phyloP scores from a whole-genome alignment of 2,329 filamentous ascomycete genomes.

The Colletotrichum tamarilloi region DNA sequence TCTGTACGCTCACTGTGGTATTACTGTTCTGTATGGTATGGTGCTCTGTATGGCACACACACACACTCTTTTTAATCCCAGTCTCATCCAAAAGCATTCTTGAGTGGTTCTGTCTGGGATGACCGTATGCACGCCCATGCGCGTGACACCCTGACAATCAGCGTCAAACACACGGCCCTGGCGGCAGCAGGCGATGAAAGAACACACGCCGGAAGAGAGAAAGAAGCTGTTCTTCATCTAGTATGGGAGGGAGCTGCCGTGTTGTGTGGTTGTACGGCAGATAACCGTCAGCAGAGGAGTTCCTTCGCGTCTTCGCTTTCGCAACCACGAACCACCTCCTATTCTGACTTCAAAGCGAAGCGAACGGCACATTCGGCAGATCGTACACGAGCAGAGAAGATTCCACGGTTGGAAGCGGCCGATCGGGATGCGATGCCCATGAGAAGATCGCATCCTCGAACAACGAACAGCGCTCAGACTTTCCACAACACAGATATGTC shows the following conservation, averaged over 20 bases:
- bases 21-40: background rate
- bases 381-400: background rate
- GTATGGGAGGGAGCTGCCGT: background rate
- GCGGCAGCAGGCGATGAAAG: background rate
- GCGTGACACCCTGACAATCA: slow-evolving; percentile 27
- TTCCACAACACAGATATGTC: background rate
- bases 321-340: background rate
- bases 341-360: background rate
- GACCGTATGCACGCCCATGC: slow-evolving; percentile 3
- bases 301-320: background rate
- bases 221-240: background rate
- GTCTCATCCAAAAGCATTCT: slow-evolving; percentile 15
- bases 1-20: background rate
- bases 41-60: background rate
- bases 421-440: slow-evolving; percentile 19
- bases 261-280: background rate
- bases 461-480: background rate
- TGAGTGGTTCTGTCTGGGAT: background rate
- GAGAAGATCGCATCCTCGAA: slow-evolving; percentile 13
- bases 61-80: background rate
- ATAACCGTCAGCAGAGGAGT: background rate
- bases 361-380: background rate
- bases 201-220: background rate
- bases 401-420: slow-evolving; percentile 9
- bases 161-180: slow-evolving; percentile 18